phyloP scores from a whole-genome alignment of 2,329 filamentous ascomycete species.

The Nemania serpens region DNA sequence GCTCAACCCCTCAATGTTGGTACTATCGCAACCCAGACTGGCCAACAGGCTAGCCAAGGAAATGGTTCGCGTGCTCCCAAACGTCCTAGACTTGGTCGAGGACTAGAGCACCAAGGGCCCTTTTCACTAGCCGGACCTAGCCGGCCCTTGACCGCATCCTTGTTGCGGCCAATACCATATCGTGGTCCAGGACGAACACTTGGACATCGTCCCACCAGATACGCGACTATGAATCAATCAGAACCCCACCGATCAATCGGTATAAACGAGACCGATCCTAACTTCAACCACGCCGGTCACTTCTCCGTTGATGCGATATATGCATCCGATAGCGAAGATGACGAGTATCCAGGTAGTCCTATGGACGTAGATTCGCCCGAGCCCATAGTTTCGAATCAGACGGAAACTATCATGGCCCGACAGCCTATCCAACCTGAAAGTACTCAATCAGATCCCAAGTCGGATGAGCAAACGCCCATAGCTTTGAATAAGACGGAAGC shows the following conservation, averaged over 20 bases:
- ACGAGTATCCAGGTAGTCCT: constrained; percentile 13
- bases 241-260: not conserved
- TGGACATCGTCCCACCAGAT: too few relatives aligned
- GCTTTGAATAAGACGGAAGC: constrained; percentile 15
- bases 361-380: constrained; percentile 19
- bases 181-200: not conserved
- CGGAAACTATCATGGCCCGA: constrained; percentile 11
- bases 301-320: constrained; percentile 22
- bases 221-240: not conserved
- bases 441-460: not conserved
- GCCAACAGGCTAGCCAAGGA: not conserved
- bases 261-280: not conserved
- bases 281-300: constrained; percentile 24
- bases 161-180: not conserved
- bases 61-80: not conserved
- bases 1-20: not conserved
- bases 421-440: constrained; percentile 7
- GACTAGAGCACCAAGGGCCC: not conserved
- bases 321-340: constrained; percentile 19
- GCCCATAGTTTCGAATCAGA: constrained; percentile 5
- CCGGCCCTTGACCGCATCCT: not conserved
- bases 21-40: not conserved
- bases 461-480: constrained; percentile 5
- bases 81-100: constrained; percentile 5
- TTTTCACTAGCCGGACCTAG: not conserved